phyloP scores from a whole-genome alignment of 352 stramenopile genomes.

The Globisporangium orthogonon region DNA sequence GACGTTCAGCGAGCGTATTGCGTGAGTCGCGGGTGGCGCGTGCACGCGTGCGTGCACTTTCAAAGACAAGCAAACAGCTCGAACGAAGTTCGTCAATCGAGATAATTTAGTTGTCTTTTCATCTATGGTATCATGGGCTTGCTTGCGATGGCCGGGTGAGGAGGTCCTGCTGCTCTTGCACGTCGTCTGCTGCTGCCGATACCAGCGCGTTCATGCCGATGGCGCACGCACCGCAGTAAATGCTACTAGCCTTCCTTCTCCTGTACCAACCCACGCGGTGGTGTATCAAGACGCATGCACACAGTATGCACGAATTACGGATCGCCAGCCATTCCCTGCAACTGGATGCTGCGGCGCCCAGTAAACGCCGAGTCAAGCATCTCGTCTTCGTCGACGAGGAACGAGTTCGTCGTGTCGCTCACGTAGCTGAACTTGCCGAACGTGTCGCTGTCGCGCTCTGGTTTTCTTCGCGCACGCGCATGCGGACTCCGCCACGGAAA shows the following conservation, averaged over 20 bases:
- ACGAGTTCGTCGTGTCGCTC: constrained; percentile 84
- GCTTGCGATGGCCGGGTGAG: not conserved
- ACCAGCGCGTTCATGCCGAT: not conserved
- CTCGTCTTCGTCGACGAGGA: constrained; percentile 86
- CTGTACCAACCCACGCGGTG: not conserved
- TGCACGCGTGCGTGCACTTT: not conserved
- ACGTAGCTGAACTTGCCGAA: constrained; percentile 89
- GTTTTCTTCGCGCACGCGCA: constrained; percentile 39
- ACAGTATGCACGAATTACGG: constrained; percentile 21
- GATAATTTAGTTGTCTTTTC: constrained; percentile 8
- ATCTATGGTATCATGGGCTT: constrained; percentile 13
- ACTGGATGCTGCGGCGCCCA: constrained; percentile 69
- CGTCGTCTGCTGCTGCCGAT: not conserved
- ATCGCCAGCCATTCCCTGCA: constrained; percentile 76
- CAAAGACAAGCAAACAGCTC: not conserved
- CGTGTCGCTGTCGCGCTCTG: constrained; percentile 54
- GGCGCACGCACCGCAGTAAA: not conserved
- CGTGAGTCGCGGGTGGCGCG: not conserved
- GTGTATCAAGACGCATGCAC: not conserved
- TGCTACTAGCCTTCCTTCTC: not conserved
- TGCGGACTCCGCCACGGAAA: constrained; percentile 70
- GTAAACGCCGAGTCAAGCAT: constrained; percentile 85
- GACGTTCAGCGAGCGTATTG: constrained; percentile 5
- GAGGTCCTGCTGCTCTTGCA: not conserved
- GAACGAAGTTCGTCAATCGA: not conserved